Percentiles rank a stretch among this genome's conserved stretches.
These are phyloP conservation scores for Psilocybe subaeruginosa DNA, from an alignment of 768 basidiomycete genomes.

Conservation along the genomic window DNA sequence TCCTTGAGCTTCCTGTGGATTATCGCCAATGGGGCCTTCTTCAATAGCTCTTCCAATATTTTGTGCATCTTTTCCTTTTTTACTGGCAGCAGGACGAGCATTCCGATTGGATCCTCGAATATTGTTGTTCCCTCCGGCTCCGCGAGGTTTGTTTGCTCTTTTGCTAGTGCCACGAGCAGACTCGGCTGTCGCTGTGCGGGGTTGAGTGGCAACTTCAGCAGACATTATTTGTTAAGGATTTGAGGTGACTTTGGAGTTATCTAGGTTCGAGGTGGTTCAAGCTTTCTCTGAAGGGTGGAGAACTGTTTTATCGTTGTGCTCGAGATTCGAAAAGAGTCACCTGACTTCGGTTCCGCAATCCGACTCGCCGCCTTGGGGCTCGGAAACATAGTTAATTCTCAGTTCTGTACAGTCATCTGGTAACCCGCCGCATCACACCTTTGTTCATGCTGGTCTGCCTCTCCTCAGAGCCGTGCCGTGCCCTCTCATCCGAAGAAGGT, in stretches of 20 bases:
- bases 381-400: no score
- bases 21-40: neutral
- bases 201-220: conserved; percentile 23
- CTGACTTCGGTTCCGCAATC: conserved; percentile 20
- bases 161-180: conserved; percentile 17
- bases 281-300: neutral
- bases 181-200: conserved; percentile 7
- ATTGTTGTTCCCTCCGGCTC: conserved; percentile 17
- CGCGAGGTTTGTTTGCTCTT: conserved; percentile 18
- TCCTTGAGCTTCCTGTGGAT: neutral
- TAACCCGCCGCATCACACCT: no score
- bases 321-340: conserved; percentile 14
- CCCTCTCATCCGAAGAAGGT: no score
- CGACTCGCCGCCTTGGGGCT: neutral
- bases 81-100: conserved; percentile 10
- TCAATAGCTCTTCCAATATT: neutral
- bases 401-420: no score
- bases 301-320: conserved; percentile 1
- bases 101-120: conserved; percentile 21
- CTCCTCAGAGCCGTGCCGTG: no score
- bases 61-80: conserved; percentile 10
- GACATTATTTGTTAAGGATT: conserved; percentile 15
- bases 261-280: neutral
- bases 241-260: neutral
- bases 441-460: no score